Percentiles rank a stretch among this genome's conserved stretches.
Conservation (phyloP, 2,329 filamentous ascomycete species). For the Sclerotinia borealis region DNA sequence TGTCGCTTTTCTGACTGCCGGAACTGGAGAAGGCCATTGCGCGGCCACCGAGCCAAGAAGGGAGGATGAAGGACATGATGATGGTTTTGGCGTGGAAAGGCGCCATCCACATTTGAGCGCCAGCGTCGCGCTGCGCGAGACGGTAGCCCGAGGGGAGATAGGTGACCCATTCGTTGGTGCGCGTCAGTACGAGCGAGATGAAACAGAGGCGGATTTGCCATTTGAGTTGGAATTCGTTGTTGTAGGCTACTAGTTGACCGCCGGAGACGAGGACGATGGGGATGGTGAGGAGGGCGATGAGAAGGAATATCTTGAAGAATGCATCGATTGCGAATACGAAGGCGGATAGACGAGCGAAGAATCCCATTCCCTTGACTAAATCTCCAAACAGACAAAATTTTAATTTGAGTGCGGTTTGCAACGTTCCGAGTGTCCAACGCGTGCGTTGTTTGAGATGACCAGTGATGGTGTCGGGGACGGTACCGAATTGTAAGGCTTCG, state of each 20-base stretch:
- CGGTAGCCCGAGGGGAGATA: constrained; percentile 54
- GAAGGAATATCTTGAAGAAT: constrained; percentile 50
- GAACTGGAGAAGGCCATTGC: constrained; percentile 55
- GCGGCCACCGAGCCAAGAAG: constrained; percentile 53
- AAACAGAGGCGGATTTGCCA: constrained; percentile 54
- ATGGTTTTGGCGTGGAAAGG: constrained; percentile 55
- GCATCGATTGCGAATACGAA: constrained; percentile 51
- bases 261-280: constrained; percentile 53
- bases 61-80: constrained; percentile 51
- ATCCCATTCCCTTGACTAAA: constrained; percentile 45
- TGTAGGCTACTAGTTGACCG: constrained; percentile 51
- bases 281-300: constrained; percentile 50
- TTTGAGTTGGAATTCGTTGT: constrained; percentile 46
- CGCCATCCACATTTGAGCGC: constrained; percentile 57
- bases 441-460: constrained; percentile 52
- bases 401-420: constrained; percentile 54
- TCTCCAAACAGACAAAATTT: constrained; percentile 54
- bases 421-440: constrained; percentile 38
- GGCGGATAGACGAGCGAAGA: constrained; percentile 52
- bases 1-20: constrained; percentile 48
- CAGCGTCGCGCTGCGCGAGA: constrained; percentile 49
- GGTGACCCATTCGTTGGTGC: constrained; percentile 52
- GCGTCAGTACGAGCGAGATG: constrained; percentile 43
- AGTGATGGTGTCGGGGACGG: constrained; percentile 50
- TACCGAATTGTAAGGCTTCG: constrained; percentile 54